These are phyloP conservation scores for Leccinellum luteum DNA, from an alignment of 768 basidiomycete species.

Conservation along the genomic window DNA sequence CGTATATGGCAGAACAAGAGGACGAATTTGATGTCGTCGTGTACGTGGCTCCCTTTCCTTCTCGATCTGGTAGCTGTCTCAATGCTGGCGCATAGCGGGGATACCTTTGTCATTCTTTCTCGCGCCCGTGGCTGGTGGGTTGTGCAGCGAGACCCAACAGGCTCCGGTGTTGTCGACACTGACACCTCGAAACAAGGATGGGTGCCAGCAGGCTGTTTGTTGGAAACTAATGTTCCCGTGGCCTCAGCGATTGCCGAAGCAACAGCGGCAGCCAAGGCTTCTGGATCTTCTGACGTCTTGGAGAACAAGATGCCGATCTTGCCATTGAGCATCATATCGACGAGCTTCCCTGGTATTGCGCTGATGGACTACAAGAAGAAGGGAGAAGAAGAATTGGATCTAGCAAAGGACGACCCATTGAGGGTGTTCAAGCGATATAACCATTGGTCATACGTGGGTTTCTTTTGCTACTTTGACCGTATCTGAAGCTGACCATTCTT, in stretches of 20 bases:
- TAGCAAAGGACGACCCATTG: constrained; percentile 84
- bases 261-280: constrained; percentile 54
- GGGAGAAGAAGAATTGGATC: constrained; percentile 87
- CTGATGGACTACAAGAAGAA: constrained; percentile 96
- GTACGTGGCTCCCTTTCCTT: constrained; percentile 45
- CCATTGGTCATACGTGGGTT: constrained; percentile 89
- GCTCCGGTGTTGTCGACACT: constrained; percentile 72
- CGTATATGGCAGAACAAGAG: constrained; percentile 97
- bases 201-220: constrained; percentile 96
- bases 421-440: constrained; percentile 98
- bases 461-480: constrained; percentile 2
- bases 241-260: constrained; percentile 85
- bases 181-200: constrained; percentile 86
- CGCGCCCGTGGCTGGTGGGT: constrained; percentile 99
- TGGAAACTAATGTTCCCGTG: constrained; percentile 91
- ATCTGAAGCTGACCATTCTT: constrained; percentile 3
- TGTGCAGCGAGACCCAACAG: constrained; percentile 90
- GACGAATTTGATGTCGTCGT: constrained; percentile 98
- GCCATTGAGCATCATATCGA: constrained; percentile 91
- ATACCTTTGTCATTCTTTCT: constrained; percentile 90
- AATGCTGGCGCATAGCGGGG: constrained; percentile 53
- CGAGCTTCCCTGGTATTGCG: constrained; percentile 94
- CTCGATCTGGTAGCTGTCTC: not conserved
- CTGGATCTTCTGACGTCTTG: constrained; percentile 39
- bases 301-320: constrained; percentile 73